These are phyloP conservation scores for Cladosporium sp. DNA, from an alignment of 2,329 filamentous ascomycete genomes.

Conservation along the genomic window DNA sequence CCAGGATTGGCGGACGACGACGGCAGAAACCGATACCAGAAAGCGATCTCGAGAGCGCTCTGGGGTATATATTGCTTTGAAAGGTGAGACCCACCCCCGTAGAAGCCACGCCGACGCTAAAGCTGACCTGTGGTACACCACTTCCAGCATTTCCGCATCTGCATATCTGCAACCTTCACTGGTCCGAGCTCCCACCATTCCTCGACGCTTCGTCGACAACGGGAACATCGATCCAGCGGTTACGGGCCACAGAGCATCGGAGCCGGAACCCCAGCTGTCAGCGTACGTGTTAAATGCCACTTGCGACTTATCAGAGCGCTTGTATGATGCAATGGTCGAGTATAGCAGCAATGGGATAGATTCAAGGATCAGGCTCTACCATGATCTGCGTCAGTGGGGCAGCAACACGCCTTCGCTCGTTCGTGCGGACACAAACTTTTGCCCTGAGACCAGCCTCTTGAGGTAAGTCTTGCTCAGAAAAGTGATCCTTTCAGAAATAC, in stretches of 20 bases:
- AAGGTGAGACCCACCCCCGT: neutral
- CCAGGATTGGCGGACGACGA: slow-evolving; percentile 4
- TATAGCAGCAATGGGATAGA: slow-evolving; percentile 5
- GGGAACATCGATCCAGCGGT: slow-evolving; percentile 11
- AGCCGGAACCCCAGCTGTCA: slow-evolving; percentile 10
- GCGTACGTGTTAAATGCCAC: slow-evolving; percentile 9
- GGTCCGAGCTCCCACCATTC: slow-evolving; percentile 6
- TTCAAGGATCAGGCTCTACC: slow-evolving; percentile 6
- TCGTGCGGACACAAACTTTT: slow-evolving; percentile 9
- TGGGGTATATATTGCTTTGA: slow-evolving; percentile 12
- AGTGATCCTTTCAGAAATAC: too few species aligned
- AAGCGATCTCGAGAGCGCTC: slow-evolving; percentile 7
- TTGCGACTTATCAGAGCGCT: slow-evolving; percentile 7
- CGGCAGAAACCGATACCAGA: slow-evolving; percentile 4
- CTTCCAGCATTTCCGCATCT: slow-evolving; percentile 9
- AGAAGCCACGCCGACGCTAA: neutral
- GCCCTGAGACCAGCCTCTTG: slow-evolving; percentile 6
- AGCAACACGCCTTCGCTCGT: slow-evolving; percentile 8
- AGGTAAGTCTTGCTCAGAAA: neutral
- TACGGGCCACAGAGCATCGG: slow-evolving; percentile 3
- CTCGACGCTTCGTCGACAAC: slow-evolving; percentile 7
- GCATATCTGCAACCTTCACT: slow-evolving; percentile 9
- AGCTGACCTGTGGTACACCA: neutral
- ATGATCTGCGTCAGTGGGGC: slow-evolving; percentile 6
- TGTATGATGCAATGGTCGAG: slow-evolving; percentile 6